Evolutionary conservation across 306 rosid genomes (phyloP).

Genomic region (Dalbergia cultrata): DNA sequence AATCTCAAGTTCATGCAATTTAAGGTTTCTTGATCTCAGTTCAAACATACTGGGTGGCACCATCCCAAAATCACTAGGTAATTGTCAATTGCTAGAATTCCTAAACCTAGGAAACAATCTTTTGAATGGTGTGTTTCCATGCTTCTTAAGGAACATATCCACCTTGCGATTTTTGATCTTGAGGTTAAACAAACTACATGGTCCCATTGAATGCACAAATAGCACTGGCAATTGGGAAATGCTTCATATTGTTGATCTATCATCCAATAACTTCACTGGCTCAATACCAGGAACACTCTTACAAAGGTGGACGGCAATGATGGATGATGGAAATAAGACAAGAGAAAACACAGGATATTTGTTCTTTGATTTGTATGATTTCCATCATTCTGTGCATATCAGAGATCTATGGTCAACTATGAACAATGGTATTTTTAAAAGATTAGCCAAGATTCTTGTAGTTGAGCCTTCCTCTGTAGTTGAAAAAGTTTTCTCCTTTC

Average conservation of each 20-base stretch:
- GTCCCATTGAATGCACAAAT: constrained; percentile 26
- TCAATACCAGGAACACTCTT: neutral
- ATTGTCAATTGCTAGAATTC: constrained; percentile 24
- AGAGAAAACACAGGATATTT: neutral
- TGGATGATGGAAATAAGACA: neutral
- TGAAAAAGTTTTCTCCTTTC: neutral
- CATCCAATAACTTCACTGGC: constrained; percentile 51
- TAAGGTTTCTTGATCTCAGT: constrained; percentile 42
- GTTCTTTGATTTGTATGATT: neutral
- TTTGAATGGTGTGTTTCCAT: constrained; percentile 27
- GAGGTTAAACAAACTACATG: neutral
- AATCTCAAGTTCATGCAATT: constrained; percentile 26
- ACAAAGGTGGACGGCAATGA: constrained; percentile 44
- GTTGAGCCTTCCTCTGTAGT: neutral
- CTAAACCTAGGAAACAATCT: constrained; percentile 39
- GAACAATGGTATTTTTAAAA: neutral
- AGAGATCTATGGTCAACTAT: neutral
- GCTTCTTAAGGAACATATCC: constrained; percentile 33
- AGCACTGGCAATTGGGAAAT: constrained; percentile 21
- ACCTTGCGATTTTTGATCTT: constrained; percentile 18
- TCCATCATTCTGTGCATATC: neutral
- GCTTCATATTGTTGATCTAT: constrained; percentile 45
- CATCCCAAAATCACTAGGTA: constrained; percentile 40
- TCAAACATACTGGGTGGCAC: constrained; percentile 42
- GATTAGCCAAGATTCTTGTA: neutral